Conservation (phyloP, 306 rosid genomes). For the Cyclanthera cordifolia region DNA sequence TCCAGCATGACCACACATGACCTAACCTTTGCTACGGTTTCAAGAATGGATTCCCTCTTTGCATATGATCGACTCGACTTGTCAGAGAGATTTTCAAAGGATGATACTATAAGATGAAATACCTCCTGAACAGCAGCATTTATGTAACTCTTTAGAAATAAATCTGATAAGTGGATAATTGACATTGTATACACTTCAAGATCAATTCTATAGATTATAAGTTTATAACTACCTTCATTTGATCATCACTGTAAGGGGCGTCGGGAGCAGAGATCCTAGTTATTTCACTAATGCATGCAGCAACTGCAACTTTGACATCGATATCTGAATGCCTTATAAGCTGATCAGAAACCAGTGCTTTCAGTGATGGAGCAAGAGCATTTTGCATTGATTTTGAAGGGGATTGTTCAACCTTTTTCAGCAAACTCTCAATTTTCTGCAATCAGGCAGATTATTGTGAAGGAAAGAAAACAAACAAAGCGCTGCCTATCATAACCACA, state of each 20-base stretch:
- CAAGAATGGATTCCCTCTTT: conserved; percentile 66
- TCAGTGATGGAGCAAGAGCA: conserved; percentile 62
- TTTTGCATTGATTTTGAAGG: conserved; percentile 55
- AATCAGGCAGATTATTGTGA: conserved; percentile 2
- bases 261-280: conserved; percentile 96
- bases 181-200: neutral
- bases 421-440: conserved; percentile 49
- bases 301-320: conserved; percentile 81
- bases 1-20: conserved; percentile 93
- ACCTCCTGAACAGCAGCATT: conserved; percentile 46
- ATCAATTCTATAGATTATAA: neutral
- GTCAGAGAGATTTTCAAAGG: conserved; percentile 73
- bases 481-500: neutral
- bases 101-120: conserved; percentile 72
- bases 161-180: neutral
- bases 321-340: conserved; percentile 55
- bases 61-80: conserved; percentile 49
- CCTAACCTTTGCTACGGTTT: conserved; percentile 87
- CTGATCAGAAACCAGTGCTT: conserved; percentile 46
- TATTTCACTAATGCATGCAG: conserved; percentile 82
- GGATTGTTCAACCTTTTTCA: conserved; percentile 74
- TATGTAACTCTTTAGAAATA: neutral
- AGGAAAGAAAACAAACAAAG: neutral
- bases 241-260: conserved; percentile 83
- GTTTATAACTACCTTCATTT: conserved; percentile 59